Conservation (phyloP, 2,329 filamentous ascomycete genomes). For the Cyphellophora europaea region DNA sequence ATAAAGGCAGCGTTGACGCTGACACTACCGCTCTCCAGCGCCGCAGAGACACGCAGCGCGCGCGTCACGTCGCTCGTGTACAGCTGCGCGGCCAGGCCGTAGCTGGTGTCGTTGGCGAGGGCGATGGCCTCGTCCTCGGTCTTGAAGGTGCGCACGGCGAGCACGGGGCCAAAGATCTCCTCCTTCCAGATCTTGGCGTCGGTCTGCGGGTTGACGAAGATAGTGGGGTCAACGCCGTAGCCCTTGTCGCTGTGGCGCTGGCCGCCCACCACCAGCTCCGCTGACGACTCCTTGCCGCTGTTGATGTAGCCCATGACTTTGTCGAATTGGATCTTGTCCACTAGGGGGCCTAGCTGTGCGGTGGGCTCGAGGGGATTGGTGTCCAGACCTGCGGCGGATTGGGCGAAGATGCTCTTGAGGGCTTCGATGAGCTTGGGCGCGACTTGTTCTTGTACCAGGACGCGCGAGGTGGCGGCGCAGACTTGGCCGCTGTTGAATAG, state of each 20-base stretch:
- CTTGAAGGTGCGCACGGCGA: constrained; percentile 27
- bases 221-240: constrained; percentile 29
- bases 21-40: constrained; percentile 33
- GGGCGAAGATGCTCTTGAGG: constrained; percentile 39
- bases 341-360: constrained; percentile 34
- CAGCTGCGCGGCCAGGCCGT: constrained; percentile 29
- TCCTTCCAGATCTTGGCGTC: constrained; percentile 27
- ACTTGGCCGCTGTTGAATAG: constrained; percentile 54
- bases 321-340: constrained; percentile 34
- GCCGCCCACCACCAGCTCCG: constrained; percentile 27
- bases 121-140: constrained; percentile 29
- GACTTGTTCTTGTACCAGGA: constrained; percentile 53
- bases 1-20: constrained; percentile 34
- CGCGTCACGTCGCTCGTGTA: constrained; percentile 30
- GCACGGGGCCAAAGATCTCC: constrained; percentile 34
- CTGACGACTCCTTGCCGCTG: constrained; percentile 38
- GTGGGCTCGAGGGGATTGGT: constrained; percentile 58
- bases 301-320: constrained; percentile 32
- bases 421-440: constrained; percentile 13
- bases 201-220: constrained; percentile 25
- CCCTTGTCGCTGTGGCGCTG: constrained; percentile 23
- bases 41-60: constrained; percentile 29
- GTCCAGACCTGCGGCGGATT: constrained; percentile 56
- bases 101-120: constrained; percentile 29
- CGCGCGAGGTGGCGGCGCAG: constrained; percentile 54